Evolutionary conservation across 352 stramenopile genomes (phyloP), one percentile per base, ranked within the genome.

Genomic region (Globisporangium paroecandrum): DNA sequence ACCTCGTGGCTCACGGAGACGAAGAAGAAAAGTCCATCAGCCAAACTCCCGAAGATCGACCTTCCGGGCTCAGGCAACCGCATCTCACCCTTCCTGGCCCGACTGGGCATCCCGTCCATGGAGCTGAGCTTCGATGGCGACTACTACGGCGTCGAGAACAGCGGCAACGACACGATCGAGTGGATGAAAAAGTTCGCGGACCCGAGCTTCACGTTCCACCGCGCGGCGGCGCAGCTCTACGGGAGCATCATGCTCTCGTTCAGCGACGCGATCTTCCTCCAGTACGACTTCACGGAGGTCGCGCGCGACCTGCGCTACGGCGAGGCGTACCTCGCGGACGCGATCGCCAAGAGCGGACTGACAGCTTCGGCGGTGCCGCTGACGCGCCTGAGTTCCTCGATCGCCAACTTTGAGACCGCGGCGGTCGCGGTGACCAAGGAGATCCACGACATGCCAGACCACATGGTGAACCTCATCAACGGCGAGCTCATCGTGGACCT

Each of bases 241-340:
- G 85, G 85, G 22, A 91, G 85, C 66, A 77, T 93, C 34, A 69
- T 93, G 67, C 67, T 93, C 15, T 88, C 80, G 24, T 91, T 91
- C 69, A 91, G 80, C 36, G 83, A 95, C 68, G 71, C 85, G 1
- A 77, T 93, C n/a, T 95, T 95, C 49, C 41, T 95, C 18, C 87
- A 89, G 70, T 95, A 95, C 71, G 87, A 95, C 68, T 95, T 95
- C 68, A 89, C 77, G 0, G 87, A 93, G 62, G 72, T 93, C 20
- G 86, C 87, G 3, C 83, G 85, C 6, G 83, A 93, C 34, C 63
- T 95, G 25, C 85, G 85, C 12, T 70, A 78, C 38, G 87, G 83
- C 15, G 79, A 95, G 54, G 70, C 75, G 32, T 82, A 90, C 43
- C 56, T 95, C 7, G 59, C 75, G 3, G 64, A 77, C 32, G 83